Conservation (phyloP, 2,329 filamentous ascomycete genomes). For the Diplocarpon rosae region DNA sequence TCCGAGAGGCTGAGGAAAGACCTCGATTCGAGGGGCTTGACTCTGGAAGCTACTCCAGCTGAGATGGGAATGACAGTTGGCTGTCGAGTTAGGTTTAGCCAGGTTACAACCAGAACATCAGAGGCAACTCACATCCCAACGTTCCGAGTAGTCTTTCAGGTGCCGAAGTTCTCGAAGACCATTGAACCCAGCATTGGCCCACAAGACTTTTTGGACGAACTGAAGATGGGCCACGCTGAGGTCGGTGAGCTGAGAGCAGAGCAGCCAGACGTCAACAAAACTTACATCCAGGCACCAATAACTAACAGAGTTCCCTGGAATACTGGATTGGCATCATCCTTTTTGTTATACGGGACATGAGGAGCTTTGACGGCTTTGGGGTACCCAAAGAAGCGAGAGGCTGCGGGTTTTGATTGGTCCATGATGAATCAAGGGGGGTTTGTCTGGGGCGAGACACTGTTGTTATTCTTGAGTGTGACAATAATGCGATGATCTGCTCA, state of each 20-base stretch:
- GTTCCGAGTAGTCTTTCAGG: slow-evolving; percentile 34
- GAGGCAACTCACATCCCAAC: slow-evolving; percentile 36
- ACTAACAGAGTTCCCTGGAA: slow-evolving; percentile 55
- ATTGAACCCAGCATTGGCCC: slow-evolving; percentile 54
- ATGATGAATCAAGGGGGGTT: not conserved
- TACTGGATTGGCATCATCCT: slow-evolving; percentile 54
- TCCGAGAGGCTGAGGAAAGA: slow-evolving; percentile 33
- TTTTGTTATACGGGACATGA: slow-evolving; percentile 33
- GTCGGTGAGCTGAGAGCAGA: slow-evolving; percentile 1
- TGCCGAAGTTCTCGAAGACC: slow-evolving; percentile 35
- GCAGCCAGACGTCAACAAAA: slow-evolving; percentile 7
- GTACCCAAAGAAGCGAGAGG: slow-evolving; percentile 21
- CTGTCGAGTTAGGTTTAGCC: slow-evolving; percentile 26
- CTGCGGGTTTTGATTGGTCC: slow-evolving; percentile 1
- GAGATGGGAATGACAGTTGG: slow-evolving; percentile 45
- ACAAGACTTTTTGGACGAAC: slow-evolving; percentile 53
- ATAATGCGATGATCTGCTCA: too few species aligned
- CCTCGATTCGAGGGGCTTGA: slow-evolving; percentile 30
- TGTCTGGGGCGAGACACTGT: too few species aligned
- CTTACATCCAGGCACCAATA: slow-evolving; percentile 50
- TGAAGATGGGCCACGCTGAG: slow-evolving; percentile 47
- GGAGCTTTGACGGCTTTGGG: slow-evolving; percentile 22
- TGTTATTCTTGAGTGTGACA: too few species aligned
- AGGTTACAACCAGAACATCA: not conserved
- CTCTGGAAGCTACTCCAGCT: slow-evolving; percentile 2